Evolutionary conservation across 1,284 basidiomycete species (phyloP).

Genomic region (Peniophora sp.): DNA sequence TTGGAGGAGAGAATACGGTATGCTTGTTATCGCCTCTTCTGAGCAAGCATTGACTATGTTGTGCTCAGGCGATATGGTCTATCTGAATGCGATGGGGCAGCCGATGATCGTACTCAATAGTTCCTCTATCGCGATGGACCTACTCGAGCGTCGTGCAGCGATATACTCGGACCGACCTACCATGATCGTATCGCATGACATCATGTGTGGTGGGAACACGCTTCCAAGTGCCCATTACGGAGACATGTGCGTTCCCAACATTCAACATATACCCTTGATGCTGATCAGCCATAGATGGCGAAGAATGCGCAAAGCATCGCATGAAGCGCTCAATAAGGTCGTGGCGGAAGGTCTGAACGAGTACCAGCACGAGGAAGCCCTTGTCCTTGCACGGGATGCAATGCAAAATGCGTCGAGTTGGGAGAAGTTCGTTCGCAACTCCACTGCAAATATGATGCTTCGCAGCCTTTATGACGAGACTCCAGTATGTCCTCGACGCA

Average conservation of each 20-base stretch:
- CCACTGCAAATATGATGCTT: too few relatives aligned
- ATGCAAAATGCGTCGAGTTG: background rate
- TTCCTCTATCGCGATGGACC: constrained; percentile 13
- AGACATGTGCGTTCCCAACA: constrained; percentile 7
- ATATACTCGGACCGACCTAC: constrained; percentile 18
- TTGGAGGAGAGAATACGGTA: constrained; percentile 15
- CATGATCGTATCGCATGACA: constrained; percentile 8
- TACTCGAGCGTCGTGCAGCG: constrained; percentile 14
- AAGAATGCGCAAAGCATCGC: constrained; percentile 11
- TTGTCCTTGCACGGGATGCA: constrained; percentile 6
- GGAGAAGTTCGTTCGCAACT: too few relatives aligned
- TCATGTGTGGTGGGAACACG: constrained; percentile 4
- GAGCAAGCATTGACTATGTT: background rate
- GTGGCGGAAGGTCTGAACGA: constrained; percentile 5
- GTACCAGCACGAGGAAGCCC: constrained; percentile 8
- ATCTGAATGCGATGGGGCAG: constrained; percentile 13
- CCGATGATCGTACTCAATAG: constrained; percentile 13
- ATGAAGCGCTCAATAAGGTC: constrained; percentile 10
- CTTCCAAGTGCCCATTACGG: constrained; percentile 7
- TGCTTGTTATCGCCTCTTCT: constrained; percentile 1
- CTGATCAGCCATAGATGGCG: constrained; percentile 6
- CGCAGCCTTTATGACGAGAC: too few relatives aligned
- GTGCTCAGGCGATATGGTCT: constrained; percentile 14
- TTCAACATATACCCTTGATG: too few relatives aligned
- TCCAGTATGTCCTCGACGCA: too few relatives aligned